A percentile compares a stretch with the other conserved stretches of the same genome.
These are phyloP conservation scores for Sordaria brevicollis DNA, from an alignment of 495 filamentous ascomycete species.

Conservation along the genomic window DNA sequence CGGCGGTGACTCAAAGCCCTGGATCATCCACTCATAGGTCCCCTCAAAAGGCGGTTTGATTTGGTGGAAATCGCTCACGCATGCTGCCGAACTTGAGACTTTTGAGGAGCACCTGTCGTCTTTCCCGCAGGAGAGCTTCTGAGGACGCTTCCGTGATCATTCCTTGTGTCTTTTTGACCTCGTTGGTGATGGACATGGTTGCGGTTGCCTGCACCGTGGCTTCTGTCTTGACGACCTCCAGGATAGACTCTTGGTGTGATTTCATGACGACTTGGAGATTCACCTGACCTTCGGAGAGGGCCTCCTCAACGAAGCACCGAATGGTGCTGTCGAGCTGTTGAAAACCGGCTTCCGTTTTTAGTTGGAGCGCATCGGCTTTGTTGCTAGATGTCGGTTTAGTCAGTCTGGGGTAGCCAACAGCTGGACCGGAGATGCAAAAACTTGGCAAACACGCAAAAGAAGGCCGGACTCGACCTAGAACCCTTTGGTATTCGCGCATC, in stretches of 20 bases:
- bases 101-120: slow-evolving; percentile 5
- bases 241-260: not conserved
- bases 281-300: not conserved
- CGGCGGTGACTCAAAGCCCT: not conserved
- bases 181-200: not conserved
- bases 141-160: not conserved
- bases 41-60: slow-evolving; percentile 12
- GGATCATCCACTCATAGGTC: slow-evolving; percentile 27
- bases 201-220: not conserved
- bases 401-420: not conserved
- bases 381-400: not conserved
- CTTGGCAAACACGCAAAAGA: slow-evolving; percentile 6
- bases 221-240: not conserved
- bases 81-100: slow-evolving; percentile 16
- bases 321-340: not conserved
- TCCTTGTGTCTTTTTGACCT: not conserved
- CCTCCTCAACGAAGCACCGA: not conserved
- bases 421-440: not conserved
- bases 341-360: not conserved
- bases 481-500: not conserved
- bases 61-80: slow-evolving; percentile 8
- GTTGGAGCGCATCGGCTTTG: not conserved
- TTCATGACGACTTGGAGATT: not conserved
- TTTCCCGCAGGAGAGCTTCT: not conserved
- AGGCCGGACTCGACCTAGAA: slow-evolving; percentile 1